Percentiles rank a stretch among this genome's conserved stretches.
These are phyloP conservation scores for Ogataea trehaloabstinens DNA, from an alignment of 805 yeast species.

Conservation along the genomic window DNA sequence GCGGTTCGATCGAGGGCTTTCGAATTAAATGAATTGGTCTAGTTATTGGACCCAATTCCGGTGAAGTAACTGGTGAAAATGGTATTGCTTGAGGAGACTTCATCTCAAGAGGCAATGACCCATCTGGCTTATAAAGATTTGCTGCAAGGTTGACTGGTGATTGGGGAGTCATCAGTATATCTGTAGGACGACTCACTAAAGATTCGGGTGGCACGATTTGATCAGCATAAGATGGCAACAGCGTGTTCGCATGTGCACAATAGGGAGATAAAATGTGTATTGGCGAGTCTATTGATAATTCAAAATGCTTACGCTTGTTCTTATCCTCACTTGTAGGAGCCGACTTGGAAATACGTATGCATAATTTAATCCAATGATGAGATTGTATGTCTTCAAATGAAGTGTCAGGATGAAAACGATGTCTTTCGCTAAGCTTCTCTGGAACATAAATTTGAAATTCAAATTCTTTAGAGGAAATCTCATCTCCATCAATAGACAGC, in stretches of 20 bases:
- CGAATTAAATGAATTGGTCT: conserved; percentile 1
- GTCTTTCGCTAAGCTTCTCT: conserved; percentile 53
- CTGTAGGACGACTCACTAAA: conserved; percentile 15
- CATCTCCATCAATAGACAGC: conserved; percentile 42
- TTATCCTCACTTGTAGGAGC: conserved; percentile 47
- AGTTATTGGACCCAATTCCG: conserved; percentile 23
- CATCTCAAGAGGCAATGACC: conserved; percentile 40
- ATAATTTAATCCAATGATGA: conserved; percentile 93
- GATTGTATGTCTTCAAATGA: conserved; percentile 75
- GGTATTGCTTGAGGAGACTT: conserved; percentile 69
- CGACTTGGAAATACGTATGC: conserved; percentile 71
- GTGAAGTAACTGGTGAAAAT: conserved; percentile 42
- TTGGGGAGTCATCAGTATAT: conserved; percentile 27
- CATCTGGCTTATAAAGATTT: conserved; percentile 55
- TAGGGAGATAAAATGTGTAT: conserved; percentile 73
- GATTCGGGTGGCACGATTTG: conserved; percentile 17
- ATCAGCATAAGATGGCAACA: conserved; percentile 65
- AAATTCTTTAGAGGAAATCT: conserved; percentile 70
- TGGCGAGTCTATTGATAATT: conserved; percentile 93
- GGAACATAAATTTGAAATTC: conserved; percentile 90
- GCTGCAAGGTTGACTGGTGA: conserved; percentile 34
- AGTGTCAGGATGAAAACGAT: conserved; percentile 80
- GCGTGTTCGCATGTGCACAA: conserved; percentile 79
- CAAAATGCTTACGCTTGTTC: conserved; percentile 80
- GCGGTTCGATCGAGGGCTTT: conserved; percentile 8